Evolutionary conservation across 2,329 filamentous ascomycete species (phyloP).

Genomic region (Hypomyces perniciosus): DNA sequence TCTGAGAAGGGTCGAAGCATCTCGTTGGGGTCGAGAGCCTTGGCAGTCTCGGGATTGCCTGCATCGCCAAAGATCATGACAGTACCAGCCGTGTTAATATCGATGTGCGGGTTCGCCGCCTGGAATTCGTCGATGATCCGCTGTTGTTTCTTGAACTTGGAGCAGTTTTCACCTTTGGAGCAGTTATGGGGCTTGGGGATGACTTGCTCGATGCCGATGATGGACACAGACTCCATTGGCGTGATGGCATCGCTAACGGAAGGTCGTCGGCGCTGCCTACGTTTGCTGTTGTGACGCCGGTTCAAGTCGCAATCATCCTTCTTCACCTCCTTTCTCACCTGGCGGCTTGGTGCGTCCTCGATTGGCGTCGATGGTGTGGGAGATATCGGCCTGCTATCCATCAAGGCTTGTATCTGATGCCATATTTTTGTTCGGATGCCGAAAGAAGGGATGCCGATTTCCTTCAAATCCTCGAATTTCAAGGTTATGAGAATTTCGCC

Average conservation of each 20-base stretch:
- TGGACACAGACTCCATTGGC: constrained; percentile 78
- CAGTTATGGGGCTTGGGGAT: constrained; percentile 80
- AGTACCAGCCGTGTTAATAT: constrained; percentile 51
- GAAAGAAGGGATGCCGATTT: constrained; percentile 75
- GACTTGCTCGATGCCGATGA: constrained; percentile 85
- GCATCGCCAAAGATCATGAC: constrained; percentile 75
- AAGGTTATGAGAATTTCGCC: constrained; percentile 83
- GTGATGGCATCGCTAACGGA: constrained; percentile 62
- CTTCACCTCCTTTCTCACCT: constrained; percentile 41
- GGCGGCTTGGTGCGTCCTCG: constrained; percentile 51
- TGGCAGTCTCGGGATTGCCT: constrained; percentile 64
- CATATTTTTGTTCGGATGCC: constrained; percentile 74
- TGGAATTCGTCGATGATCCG: constrained; percentile 68
- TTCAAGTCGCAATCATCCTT: constrained; percentile 30
- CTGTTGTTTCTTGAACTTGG: constrained; percentile 76
- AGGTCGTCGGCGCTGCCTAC: constrained; percentile 32
- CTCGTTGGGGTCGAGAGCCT: constrained; percentile 50
- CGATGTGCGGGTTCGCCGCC: constrained; percentile 64
- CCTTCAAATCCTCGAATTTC: constrained; percentile 80
- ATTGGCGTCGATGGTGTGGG: constrained; percentile 54
- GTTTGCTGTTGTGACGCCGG: constrained; percentile 36
- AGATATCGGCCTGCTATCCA: constrained; percentile 47
- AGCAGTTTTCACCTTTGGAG: constrained; percentile 78
- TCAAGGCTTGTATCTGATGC: constrained; percentile 69
- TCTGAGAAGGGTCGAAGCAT: constrained; percentile 64